Evolutionary conservation across 2,329 filamentous ascomycete species (phyloP).

Genomic region (Botrytis sinoallii): DNA sequence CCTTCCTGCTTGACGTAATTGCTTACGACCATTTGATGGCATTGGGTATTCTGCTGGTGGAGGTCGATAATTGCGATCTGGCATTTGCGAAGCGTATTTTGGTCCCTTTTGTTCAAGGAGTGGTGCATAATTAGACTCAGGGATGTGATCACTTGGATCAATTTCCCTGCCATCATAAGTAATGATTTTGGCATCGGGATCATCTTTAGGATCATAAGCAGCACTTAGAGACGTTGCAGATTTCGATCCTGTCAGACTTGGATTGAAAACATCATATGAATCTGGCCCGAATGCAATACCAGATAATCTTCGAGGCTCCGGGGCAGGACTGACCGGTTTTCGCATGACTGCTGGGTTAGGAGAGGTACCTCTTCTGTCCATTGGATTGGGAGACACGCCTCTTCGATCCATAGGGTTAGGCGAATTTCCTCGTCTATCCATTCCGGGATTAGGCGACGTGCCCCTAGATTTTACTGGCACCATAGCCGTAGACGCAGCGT

Average conservation of each 20-base stretch:
- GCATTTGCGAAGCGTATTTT: conserved; percentile 40
- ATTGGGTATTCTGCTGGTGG: conserved; percentile 47
- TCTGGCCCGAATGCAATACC: conserved; percentile 71
- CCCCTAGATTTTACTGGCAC: conserved; percentile 29
- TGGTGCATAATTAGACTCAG: conserved; percentile 47
- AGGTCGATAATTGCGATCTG: conserved; percentile 42
- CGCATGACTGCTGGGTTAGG: conserved; percentile 48
- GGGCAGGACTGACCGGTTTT: conserved; percentile 73
- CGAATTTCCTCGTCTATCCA: conserved; percentile 28
- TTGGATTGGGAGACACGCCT: conserved; percentile 32
- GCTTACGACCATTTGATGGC: conserved; percentile 50
- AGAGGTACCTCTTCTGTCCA: conserved; percentile 50
- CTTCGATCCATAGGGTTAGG: conserved; percentile 28
- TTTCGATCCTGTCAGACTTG: conserved; percentile 43
- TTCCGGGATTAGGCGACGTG: conserved; percentile 31
- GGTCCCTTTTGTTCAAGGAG: conserved; percentile 47
- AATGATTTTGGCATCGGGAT: conserved; percentile 66
- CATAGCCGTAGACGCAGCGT: conserved; percentile 36
- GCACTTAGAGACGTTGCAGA: conserved; percentile 32
- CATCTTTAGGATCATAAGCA: conserved; percentile 37
- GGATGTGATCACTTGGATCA: conserved; percentile 77
- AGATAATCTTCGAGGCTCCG: conserved; percentile 55
- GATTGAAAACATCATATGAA: conserved; percentile 71
- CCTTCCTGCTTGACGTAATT: conserved; percentile 46
- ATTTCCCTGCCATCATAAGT: conserved; percentile 73